Conservation (phyloP, 2,329 filamentous ascomycete genomes). For the Thelonectria blattea region DNA sequence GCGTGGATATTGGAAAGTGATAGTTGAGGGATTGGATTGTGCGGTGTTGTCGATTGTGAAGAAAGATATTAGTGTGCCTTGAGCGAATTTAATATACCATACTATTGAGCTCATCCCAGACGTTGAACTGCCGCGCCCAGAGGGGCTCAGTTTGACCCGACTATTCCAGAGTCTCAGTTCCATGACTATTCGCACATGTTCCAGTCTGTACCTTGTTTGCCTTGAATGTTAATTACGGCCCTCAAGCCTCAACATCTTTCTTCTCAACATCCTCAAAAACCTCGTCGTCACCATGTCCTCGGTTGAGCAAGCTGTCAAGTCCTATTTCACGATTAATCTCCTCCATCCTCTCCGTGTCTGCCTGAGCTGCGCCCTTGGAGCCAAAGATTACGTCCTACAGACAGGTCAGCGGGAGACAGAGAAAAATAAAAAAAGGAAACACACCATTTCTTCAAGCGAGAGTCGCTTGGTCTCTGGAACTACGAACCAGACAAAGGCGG, state of each 20-base stretch:
- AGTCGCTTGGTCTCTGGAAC: slow-evolving; percentile 70
- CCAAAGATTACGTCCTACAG: slow-evolving; percentile 69
- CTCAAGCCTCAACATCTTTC: not conserved
- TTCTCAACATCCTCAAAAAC: not conserved
- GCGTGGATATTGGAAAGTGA: not conserved
- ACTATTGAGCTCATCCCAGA: not conserved
- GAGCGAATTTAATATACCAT: not conserved
- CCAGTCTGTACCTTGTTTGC: not conserved
- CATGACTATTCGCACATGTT: not conserved
- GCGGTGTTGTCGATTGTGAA: not conserved
- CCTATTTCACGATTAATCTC: slow-evolving; percentile 76
- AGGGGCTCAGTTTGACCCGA: no score
- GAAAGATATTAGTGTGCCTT: not conserved
- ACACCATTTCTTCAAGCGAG: slow-evolving; percentile 68
- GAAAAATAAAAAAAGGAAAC: no score
- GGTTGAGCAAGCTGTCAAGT: slow-evolving; percentile 40
- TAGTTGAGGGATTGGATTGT: not conserved
- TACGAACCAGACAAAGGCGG: slow-evolving; percentile 66
- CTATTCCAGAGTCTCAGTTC: not conserved
- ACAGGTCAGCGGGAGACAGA: no score
- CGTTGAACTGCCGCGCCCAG: no score
- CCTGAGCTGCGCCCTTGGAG: slow-evolving; percentile 68
- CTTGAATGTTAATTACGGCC: not conserved
- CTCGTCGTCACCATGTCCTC: not conserved
- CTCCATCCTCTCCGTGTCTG: slow-evolving; percentile 73